Base-by-base conservation (phyloP, 73 alveolate genomes). In the Stentor coeruleus region DNA sequence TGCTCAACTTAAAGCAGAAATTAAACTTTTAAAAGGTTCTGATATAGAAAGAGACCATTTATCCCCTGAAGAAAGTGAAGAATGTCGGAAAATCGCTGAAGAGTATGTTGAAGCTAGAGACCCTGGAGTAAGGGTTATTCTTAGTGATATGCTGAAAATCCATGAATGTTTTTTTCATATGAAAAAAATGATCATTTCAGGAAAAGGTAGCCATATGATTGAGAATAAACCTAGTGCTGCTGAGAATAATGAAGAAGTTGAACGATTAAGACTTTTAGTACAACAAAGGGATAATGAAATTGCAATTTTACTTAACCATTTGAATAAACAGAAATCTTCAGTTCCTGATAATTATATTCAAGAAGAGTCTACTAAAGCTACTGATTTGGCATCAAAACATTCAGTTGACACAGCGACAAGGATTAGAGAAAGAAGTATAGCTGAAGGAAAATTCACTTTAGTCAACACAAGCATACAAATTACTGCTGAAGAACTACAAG, bases 1-100 rank as follows among this genome's bases (percentile, higher is more conserved):
- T 40, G 91, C 96, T 4, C 99, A 96, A 82, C 93, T 98, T 66
- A 97, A 95, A 82, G 99, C 99, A 3, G 99, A 98, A 88, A 85
- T 97, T 39, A 92, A 96, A 2, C 84, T 96, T 94, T 86, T 96
- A 1, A 96, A 96, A 91, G 99, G 99, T 66, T 86, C 86, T 41
- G 95, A 86, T 39, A 96, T 93, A 77, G 90, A 66, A 0, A 93
- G 88, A 77, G 98, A 96, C 74, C 88, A 86, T 85, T 85, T 96
- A 83, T 95, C 91, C 42, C 91, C 96, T 58, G 97, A 93, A 33
- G 99, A 95, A 66, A 88, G 93, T 57, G 99, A 95, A 15, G 92
- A 93, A 36, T 96, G 99, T 88, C 90, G 94, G 42, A 93, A 89
- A 80, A 85, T 87, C 73, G 98, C 93, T 0, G 97, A 95, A 40